Percentiles rank a stretch among this genome's conserved stretches.
Evolutionary conservation across 2,329 filamentous ascomycete species (phyloP).

Genomic region (Aspergillus terreus): DNA sequence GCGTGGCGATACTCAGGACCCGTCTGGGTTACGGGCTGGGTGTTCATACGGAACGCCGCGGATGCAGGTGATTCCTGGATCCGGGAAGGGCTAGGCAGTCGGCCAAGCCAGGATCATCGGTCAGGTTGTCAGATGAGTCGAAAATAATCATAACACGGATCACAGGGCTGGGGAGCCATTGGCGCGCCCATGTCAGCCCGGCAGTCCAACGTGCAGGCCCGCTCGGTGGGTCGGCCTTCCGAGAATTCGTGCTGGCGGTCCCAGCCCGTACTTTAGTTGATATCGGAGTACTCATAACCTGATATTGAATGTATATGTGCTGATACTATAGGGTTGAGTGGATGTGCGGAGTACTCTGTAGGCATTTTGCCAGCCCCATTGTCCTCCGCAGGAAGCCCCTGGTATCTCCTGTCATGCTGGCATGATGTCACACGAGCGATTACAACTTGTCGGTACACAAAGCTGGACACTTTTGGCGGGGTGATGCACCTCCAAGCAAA

Average conservation of each 20-base stretch:
- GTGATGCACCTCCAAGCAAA: no score
- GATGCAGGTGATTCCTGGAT: slow-evolving; percentile 11
- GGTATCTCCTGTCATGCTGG: no score
- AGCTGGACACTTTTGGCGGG: no score
- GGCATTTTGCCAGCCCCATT: no score
- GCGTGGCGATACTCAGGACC: background rate
- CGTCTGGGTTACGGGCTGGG: background rate
- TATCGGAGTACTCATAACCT: no score
- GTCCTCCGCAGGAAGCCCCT: no score
- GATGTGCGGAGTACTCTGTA: no score
- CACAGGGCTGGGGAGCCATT: slow-evolving; percentile 1
- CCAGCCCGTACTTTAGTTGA: no score
- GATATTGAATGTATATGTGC: no score
- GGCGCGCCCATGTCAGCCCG: background rate
- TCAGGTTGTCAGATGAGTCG: slow-evolving; percentile 18
- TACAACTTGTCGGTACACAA: no score
- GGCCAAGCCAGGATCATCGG: slow-evolving; percentile 15
- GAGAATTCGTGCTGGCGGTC: slow-evolving; percentile 1
- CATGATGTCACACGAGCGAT: no score
- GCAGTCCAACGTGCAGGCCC: slow-evolving; percentile 11
- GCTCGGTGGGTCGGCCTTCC: slow-evolving; percentile 8
- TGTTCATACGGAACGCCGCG: slow-evolving; percentile 15
- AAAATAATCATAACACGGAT: background rate
- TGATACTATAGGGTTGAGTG: no score
- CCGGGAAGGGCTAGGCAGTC: slow-evolving; percentile 4